Base-by-base conservation (phyloP, 2,329 filamentous ascomycete species). In the Aspergillus fructus region DNA sequence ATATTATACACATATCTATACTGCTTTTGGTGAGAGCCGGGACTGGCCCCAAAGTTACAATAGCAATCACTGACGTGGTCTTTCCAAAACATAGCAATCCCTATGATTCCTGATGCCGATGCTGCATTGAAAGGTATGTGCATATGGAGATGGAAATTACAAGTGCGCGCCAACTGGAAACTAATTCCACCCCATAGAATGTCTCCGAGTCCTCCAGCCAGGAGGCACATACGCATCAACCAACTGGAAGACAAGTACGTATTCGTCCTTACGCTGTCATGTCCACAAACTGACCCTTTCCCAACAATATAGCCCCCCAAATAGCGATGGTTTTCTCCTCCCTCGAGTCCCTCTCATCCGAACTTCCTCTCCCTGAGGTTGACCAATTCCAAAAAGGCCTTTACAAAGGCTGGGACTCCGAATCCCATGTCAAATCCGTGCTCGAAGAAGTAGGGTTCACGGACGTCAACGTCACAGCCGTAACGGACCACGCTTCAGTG, bases 1-100 rank as follows among this genome's bases (percentile, higher is more conserved):
- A 13, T 71, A 72, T 0, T 81, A 78, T 59, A 78, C 72, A 1
- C 78, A 83, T 62, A 65, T 81, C 27, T 76, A 79, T 9, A 66
- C 79, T 39, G 76, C 75, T n/a, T 76, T 83, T 56, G 80, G 75
- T 72, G 45, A 48, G 68, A 11, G 8, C 27, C 58, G 2, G 8
- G 23, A 3, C 21, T 30, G 40, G 17, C 21, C 19, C 17, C 40
- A 17, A 42, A 24, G 9, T 17, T 6, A 4, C 5, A 30, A 37
- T 34, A 27, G 9, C 23, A 19, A 6, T 34, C 11, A 27, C 48
- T 50, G 19, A 58, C 39, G 30, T 7, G 21, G 39, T 34, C 3
- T 3, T 34, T 15, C 30, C 41, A 5, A 12, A 19, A 45, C 17
- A 1, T 47, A 71, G 68, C 62, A 1, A 74, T 82, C 47, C 79